phyloP scores from a whole-genome alignment of 2,329 filamentous ascomycete species.

The Diaporthe sp. region DNA sequence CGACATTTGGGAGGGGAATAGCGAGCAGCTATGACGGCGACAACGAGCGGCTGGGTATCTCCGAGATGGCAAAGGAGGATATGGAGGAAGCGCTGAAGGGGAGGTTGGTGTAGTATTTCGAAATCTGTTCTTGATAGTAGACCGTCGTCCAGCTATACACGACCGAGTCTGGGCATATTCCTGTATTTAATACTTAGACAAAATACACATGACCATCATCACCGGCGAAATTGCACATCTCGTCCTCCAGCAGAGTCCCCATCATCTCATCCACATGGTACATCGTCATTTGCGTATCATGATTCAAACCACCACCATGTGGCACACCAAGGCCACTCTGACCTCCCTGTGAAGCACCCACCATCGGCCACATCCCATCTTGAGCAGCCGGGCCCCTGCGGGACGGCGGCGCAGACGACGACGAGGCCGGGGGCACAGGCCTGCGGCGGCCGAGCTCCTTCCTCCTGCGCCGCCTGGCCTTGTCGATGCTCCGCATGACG shows the following conservation, averaged over 20 bases:
- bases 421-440: not conserved
- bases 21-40: constrained; percentile 41
- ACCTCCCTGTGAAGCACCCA: not conserved
- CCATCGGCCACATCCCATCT: not conserved
- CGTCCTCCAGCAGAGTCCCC: constrained; percentile 4
- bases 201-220: not conserved
- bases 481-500: constrained; percentile 21
- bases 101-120: not conserved
- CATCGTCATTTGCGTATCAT: not conserved
- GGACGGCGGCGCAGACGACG: not conserved
- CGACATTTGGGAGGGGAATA: constrained; percentile 41
- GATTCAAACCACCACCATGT: not conserved
- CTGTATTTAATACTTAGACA: not conserved
- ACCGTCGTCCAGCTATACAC: not conserved
- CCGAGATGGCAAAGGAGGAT: constrained; percentile 50
- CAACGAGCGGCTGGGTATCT: constrained; percentile 56
- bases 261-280: not conserved
- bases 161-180: not conserved
- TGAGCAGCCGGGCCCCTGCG: not conserved
- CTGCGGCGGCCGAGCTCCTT: not conserved
- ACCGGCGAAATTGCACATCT: constrained; percentile 8
- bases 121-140: not conserved
- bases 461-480: not conserved
- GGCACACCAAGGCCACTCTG: not conserved
- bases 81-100: constrained; percentile 43